Evolutionary conservation across 768 basidiomycete genomes (phyloP), one percentile per base, ranked within the genome.

Genomic region (Tricholoma saponaceum): DNA sequence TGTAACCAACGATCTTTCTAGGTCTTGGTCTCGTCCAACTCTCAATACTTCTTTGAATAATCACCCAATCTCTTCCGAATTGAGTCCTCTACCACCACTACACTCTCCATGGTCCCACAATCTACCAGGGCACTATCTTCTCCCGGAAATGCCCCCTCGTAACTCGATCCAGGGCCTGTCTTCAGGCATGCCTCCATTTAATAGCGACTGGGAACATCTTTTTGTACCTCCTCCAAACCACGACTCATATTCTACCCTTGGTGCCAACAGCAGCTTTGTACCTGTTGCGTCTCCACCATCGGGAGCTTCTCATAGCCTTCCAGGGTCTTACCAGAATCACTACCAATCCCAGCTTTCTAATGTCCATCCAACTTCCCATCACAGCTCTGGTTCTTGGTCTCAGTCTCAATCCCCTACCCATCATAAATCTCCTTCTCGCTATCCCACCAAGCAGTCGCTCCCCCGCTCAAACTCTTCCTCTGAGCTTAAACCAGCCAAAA

Each of bases 201-300:
- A 60, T 58, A 62, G 72, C 59, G 72, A 79, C 65, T 90, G 88
- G 88, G 72, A 69, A 23, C 72, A 76, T 61, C 53, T 87, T 18
- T 87, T 87, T 68, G 74, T 86, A n/a, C 67, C 80, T 3, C 83
- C 89, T 2, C 74, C 89, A 51, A 79, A 85, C 58, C 83, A 85
- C 5, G 67, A 79, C 44, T 72, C 83, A 32, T 88, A 87, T 63
- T 80, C 83, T 39, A 79, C 81, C 33, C 79, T 89, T 43, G 78
- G 83, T 12, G 80, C 86, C 3, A 83, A 83, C 64, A 84, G 82
- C 62, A 75, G 83, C 47, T 70, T 89, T 39, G 76, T 72, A 51
- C 76, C 75, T 46, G 62, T 67, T n/a, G n/a, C n/a, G n/a, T 63
- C 54, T 60, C 56, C 69, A 57, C 28, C 58, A 49, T 68, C 68